These are phyloP conservation scores for Lithocarpus polystachyus DNA, from an alignment of 306 rosid genomes.

Conservation along the genomic window DNA sequence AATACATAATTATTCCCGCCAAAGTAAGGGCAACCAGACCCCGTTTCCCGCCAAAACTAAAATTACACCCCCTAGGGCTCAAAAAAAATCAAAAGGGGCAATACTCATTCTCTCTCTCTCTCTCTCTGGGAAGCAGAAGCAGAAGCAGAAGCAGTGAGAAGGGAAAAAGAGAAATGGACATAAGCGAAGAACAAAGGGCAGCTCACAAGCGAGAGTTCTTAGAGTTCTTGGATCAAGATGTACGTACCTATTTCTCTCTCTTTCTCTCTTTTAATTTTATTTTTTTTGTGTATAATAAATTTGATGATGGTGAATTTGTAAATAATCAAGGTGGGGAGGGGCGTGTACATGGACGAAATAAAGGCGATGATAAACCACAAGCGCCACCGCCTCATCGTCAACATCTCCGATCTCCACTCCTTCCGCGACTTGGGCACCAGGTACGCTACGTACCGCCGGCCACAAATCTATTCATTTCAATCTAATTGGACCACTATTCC, in stretches of 20 bases:
- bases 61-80: slow-evolving; percentile 4
- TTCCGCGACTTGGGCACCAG: slow-evolving; percentile 79
- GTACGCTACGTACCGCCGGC: slow-evolving; percentile 24
- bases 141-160: slow-evolving; percentile 4
- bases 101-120: neutral
- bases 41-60: slow-evolving; percentile 59
- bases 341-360: slow-evolving; percentile 78
- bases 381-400: slow-evolving; percentile 79
- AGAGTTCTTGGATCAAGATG: slow-evolving; percentile 84
- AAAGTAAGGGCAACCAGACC: too few species aligned
- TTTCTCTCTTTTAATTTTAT: neutral
- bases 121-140: neutral
- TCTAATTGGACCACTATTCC: too few species aligned
- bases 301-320: neutral
- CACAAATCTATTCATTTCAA: too few species aligned
- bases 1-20: too few species aligned
- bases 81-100: neutral
- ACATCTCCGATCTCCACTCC: slow-evolving; percentile 93
- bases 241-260: slow-evolving; percentile 15
- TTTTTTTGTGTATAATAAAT: neutral
- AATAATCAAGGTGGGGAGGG: slow-evolving; percentile 45
- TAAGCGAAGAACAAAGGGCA: slow-evolving; percentile 84
- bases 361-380: slow-evolving; percentile 80
- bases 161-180: slow-evolving; percentile 49
- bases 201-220: slow-evolving; percentile 91